Conservation (phyloP, 2,329 filamentous ascomycete genomes). For the Cordyceps militaris region DNA sequence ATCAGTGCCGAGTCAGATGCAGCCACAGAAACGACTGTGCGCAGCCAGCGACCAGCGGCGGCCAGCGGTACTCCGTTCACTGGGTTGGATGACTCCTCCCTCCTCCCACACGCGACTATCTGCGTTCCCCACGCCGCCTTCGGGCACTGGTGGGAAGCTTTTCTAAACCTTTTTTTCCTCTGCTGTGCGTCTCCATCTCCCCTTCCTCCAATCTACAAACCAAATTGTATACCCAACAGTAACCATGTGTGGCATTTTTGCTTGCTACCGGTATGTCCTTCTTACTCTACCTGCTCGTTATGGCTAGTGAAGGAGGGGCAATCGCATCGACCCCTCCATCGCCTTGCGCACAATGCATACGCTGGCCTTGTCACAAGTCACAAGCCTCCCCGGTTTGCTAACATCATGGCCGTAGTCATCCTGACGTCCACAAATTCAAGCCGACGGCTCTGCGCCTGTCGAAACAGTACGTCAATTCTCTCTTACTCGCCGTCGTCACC, state of each 20-base stretch:
- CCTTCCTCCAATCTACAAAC: constrained; percentile 11
- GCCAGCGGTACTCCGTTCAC: background rate
- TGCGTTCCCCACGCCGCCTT: constrained; percentile 12
- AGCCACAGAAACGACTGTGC: background rate
- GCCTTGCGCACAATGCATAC: background rate
- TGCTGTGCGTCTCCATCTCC: background rate
- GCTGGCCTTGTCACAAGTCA: background rate
- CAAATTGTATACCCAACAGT: constrained; percentile 18
- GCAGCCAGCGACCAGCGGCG: background rate
- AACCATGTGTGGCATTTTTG: constrained; percentile 95
- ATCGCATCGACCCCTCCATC: constrained; percentile 18
- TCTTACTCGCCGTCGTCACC: background rate
- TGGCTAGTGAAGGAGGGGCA: constrained; percentile 30
- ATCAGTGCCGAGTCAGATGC: background rate
- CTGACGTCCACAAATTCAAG: constrained; percentile 95
- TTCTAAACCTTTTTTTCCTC: constrained; percentile 1
- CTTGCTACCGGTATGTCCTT: constrained; percentile 72
- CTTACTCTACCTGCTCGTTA: constrained; percentile 11
- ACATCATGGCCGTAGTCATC: constrained; percentile 51
- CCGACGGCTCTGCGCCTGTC: constrained; percentile 86
- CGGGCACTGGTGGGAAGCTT: constrained; percentile 2
- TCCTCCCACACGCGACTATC: background rate
- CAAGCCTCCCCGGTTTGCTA: constrained; percentile 18
- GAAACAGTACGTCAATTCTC: constrained; percentile 65
- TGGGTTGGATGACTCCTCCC: constrained; percentile 4